These are phyloP conservation scores for Aureobasidium sp. DNA, from an alignment of 2,329 filamentous ascomycete species.

Conservation along the genomic window DNA sequence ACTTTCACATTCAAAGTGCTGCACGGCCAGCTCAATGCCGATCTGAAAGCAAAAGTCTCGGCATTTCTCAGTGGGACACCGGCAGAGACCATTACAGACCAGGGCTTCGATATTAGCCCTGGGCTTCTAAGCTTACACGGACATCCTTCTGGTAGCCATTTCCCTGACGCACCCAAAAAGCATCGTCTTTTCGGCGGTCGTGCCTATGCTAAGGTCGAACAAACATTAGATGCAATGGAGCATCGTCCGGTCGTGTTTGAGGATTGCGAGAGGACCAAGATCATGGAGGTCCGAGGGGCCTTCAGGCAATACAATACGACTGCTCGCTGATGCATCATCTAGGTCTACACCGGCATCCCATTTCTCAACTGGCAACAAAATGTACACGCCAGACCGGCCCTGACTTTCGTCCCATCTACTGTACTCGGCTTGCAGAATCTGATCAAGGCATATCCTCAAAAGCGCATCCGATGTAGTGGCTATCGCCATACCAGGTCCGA, in stretches of 20 bases:
- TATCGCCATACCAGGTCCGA: slow-evolving; percentile 41
- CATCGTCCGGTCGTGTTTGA: slow-evolving; percentile 5
- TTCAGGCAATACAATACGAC: not conserved
- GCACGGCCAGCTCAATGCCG: not conserved
- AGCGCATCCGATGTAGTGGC: slow-evolving; percentile 36
- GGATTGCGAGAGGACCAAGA: not conserved
- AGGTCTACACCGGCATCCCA: slow-evolving; percentile 25
- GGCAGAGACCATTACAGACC: not conserved
- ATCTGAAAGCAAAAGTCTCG: slow-evolving; percentile 6
- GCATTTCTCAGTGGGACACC: slow-evolving; percentile 8
- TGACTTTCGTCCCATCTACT: slow-evolving; percentile 38
- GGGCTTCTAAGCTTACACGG: not conserved
- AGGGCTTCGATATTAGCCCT: not conserved
- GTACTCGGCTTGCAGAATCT: slow-evolving; percentile 36
- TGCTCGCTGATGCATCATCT: not conserved
- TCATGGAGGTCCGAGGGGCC: slow-evolving; percentile 10
- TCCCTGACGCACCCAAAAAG: not conserved
- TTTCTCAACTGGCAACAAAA: slow-evolving; percentile 33
- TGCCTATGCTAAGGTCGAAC: slow-evolving; percentile 12
- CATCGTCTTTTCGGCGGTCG: not conserved
- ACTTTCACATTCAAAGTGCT: slow-evolving; percentile 7
- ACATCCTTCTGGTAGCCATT: not conserved
- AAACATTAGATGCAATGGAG: not conserved
- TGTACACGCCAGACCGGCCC: slow-evolving; percentile 33
- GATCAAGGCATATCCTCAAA: slow-evolving; percentile 26